Conservation (phyloP, 2,329 filamentous ascomycete genomes). For the Pseudodiploospora longispora region DNA sequence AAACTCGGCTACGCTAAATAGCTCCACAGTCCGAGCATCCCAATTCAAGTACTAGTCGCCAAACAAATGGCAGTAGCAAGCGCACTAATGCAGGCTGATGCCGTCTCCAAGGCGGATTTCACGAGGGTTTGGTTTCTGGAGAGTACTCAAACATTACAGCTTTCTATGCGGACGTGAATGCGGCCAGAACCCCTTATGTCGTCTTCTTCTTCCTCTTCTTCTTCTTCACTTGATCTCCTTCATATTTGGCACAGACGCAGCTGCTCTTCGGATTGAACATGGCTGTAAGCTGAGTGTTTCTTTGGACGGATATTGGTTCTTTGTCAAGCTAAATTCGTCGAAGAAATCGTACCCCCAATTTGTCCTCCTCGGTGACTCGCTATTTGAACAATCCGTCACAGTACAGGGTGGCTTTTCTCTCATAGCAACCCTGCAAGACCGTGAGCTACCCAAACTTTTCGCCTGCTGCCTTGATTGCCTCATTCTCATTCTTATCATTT, state of each 20-base stretch:
- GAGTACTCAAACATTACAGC: too few relatives aligned
- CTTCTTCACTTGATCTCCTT: too few relatives aligned
- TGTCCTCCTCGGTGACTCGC: conserved; percentile 83
- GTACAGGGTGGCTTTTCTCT: conserved; percentile 65
- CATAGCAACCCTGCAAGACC: conserved; percentile 59
- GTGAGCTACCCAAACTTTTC: conserved; percentile 35
- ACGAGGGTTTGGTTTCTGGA: too few relatives aligned
- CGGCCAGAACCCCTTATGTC: too few relatives aligned
- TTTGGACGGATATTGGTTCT: not conserved
- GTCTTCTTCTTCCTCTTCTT: too few relatives aligned
- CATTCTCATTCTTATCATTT: not conserved
- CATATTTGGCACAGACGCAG: not conserved
- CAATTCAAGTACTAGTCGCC: too few relatives aligned
- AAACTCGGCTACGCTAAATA: too few relatives aligned
- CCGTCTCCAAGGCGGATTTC: too few relatives aligned
- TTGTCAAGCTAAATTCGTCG: not conserved
- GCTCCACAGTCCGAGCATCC: too few relatives aligned
- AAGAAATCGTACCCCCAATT: conserved; percentile 60
- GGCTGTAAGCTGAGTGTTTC: conserved; percentile 12
- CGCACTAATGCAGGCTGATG: too few relatives aligned
- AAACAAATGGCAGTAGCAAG: too few relatives aligned
- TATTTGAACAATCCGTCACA: conserved; percentile 62
- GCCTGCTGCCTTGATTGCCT: not conserved
- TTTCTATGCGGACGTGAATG: too few relatives aligned
- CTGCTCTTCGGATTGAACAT: conserved; percentile 2